Conservation (phyloP, 768 basidiomycete species). For the Cystobasidium ongulense region DNA sequence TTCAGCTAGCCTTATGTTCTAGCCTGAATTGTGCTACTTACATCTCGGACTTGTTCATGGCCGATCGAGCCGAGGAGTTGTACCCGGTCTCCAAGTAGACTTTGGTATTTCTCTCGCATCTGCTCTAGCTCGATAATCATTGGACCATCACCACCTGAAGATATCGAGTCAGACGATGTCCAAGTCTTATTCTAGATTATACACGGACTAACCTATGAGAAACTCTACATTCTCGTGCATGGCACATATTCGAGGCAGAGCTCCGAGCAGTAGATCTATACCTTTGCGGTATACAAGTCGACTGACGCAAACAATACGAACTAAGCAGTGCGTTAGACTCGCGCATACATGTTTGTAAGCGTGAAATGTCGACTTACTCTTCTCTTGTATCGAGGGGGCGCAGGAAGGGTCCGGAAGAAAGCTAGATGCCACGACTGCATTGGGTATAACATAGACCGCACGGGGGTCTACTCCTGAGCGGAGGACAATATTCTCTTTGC, state of each 20-base stretch:
- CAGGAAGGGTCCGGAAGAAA: conserved; percentile 57
- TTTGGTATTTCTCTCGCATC: conserved; percentile 75
- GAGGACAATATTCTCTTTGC: conserved; percentile 94
- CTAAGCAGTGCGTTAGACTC: conserved; percentile 47
- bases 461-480: conserved; percentile 65
- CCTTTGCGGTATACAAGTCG: conserved; percentile 92
- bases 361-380: neutral
- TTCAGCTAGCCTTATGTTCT: neutral
- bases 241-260: conserved; percentile 78
- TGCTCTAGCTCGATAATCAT: conserved; percentile 90
- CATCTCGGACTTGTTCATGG: conserved; percentile 73
- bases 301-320: conserved; percentile 83
- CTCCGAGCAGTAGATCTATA: conserved; percentile 85
- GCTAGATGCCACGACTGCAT: conserved; percentile 74
- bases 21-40: conserved; percentile 44
- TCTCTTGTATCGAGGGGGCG: neutral
- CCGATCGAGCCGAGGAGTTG: conserved; percentile 72
- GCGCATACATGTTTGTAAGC: neutral
- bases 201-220: conserved; percentile 58
- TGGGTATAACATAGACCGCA: conserved; percentile 85
- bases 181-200: neutral
- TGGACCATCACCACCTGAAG: conserved; percentile 80
- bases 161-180: neutral
- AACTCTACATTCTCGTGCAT: conserved; percentile 80
- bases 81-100: conserved; percentile 77